Evolutionary conservation across 257 asterid genomes (phyloP).

Genomic region (Verbascum thapsus): DNA sequence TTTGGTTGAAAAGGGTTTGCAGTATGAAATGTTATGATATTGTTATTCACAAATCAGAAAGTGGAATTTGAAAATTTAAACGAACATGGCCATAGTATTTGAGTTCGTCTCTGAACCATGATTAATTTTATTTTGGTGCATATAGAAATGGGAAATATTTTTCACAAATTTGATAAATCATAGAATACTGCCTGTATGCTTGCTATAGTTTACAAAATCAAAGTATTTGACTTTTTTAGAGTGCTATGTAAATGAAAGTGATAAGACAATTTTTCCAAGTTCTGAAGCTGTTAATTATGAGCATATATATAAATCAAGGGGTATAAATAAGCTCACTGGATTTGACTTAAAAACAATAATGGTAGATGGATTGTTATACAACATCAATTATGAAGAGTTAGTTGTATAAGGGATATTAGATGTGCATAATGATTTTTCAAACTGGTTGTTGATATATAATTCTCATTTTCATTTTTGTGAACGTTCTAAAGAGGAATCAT

Average conservation of each 20-base stretch:
- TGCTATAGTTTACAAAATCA: too few relatives aligned
- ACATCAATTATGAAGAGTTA: constrained; percentile 12
- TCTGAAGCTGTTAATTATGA: not conserved
- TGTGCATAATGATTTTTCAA: constrained; percentile 6
- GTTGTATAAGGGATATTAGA: not conserved
- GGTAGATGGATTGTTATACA: not conserved
- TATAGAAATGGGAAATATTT: not conserved
- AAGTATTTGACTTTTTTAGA: not conserved
- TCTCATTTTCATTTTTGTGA: constrained; percentile 12
- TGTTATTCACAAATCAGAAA: too few relatives aligned
- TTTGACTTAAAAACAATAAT: not conserved
- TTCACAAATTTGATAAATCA: not conserved
- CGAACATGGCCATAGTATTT: too few relatives aligned
- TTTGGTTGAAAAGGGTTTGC: too few relatives aligned
- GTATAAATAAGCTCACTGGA: constrained; percentile 8
- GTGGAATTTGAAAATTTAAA: too few relatives aligned
- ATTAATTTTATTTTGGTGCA: constrained; percentile 11
- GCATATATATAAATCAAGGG: not conserved
- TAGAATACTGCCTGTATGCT: not conserved
- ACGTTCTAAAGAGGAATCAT: constrained; percentile 38
- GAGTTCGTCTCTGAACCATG: too few relatives aligned
- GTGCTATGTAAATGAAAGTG: not conserved
- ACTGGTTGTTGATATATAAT: not conserved
- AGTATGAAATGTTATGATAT: too few relatives aligned
- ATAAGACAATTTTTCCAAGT: not conserved